Evolutionary conservation across 2,329 filamentous ascomycete species (phyloP), one percentile per base, ranked within the genome.

Genomic region (Hypomyces perniciosus): DNA sequence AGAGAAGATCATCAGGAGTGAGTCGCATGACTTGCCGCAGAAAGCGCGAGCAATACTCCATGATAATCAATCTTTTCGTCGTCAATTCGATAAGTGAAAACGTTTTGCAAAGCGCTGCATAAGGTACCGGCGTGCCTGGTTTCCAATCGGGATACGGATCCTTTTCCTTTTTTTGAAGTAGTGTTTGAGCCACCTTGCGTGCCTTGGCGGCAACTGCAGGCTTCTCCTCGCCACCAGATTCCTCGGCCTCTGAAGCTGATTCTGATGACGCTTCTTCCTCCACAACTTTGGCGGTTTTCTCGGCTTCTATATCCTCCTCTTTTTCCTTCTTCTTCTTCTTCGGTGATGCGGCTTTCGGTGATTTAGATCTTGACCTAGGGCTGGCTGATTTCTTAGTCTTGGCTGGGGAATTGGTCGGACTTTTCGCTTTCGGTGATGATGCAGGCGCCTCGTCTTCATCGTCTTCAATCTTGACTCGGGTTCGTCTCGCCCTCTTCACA

Each of bases 91-190:
- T 85, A 33, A 96, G 81, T 1, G 91, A 96, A 62, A 97, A 97
- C 0, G 93, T 97, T 8, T 84, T 90, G 69, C 93, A 97, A 6
- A 99, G 78, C 9, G 93, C 93, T 28, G 90, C 92, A 62, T 97
- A 99, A 1, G 93, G 93, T 1, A 96, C 91, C 8, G 92, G 89
- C 44, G 87, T 80, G 43, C 91, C 91, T 43, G 86, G 74, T 65
- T 90, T 87, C 93, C 93, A 99, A 68, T 99, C 92, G 1, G 91
- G 91, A 68, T 92, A 97, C n/a, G 87, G 84, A 61, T 95, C 87
- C 57, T 90, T 86, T 37, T 70, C 75, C 46, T 78, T 81, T 13
- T 80, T 74, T 63, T 84, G 84, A 52, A 96, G 72, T 44, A 85
- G 87, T 7, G 82, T 82, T 65, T 96, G 90, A 8, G 92, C 80